Base-by-base conservation (phyloP, 2,329 filamentous ascomycete genomes). In the Xylaria sp. region DNA sequence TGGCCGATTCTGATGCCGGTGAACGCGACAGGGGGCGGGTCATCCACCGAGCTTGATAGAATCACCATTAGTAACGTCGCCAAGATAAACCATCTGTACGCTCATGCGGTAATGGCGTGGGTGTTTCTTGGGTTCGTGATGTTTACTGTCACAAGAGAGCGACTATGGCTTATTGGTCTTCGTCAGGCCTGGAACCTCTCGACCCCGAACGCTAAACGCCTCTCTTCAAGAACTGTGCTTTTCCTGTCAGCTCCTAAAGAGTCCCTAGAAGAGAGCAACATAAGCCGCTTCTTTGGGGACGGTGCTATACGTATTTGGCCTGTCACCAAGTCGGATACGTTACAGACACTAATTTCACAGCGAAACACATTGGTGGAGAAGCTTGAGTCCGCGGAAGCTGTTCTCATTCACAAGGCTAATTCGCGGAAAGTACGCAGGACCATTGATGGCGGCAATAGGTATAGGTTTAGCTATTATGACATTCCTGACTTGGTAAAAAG, bases 171-270 rank as follows among this genome's bases (percentile, higher is more conserved):
- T 80, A 93, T 97, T 82, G 97, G 97, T 75, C 82, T 98, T 60
- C 92, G 95, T 71, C 96, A 98, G 81, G 95, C 95, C 0, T 98
- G 97, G 82, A 88, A 94, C n/a, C 85, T 97, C 65, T 93, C 93
- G 2, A 93, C 93, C 0, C 84, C 92, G 59, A 95, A 97, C 76
- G 88, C 93, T 32, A 91, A 90, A 72, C 91, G 94, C 20, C 89
- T 98, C 48, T 97, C 95, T 0, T 94, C 94, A 0, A 89, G 94
- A 32, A 97, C 94, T 0, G 94, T 98, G 7, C 87, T 99, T n/a
- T 97, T 97, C 79, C 92, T 94, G 0, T 91, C 92, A 1, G 93
- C 97, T 0, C 94, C 95, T 0, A 82, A 88, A 41, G 86, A 91
- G 4, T 96, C 94, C 69, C 85, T 95, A 36, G 87, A 93, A 65